Base-by-base conservation (phyloP, 83 land plant genomes). In the Picea abies region DNA sequence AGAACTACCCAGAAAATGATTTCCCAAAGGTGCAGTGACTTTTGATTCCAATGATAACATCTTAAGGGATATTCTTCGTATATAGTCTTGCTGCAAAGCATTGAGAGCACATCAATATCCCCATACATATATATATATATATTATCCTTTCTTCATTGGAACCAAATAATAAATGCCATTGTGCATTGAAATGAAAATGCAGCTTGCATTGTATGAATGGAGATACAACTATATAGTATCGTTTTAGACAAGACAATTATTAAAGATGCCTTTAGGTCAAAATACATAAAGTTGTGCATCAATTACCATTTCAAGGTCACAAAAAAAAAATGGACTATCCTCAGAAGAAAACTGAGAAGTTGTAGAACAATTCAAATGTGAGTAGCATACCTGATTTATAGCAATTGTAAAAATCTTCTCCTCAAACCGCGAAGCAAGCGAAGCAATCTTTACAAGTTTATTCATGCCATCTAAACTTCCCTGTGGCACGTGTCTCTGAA, bases 41-140 rank as follows among this genome's bases (percentile, higher is more conserved):
- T 16, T 65, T 23, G 25, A 5, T 16, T 65, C 68, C 17, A 96
- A 86, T 56, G 96, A 85, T 10, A 92, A 89, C 96, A 96, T 89
- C 86, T 96, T 96, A 71, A 96, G 56, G 56, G 96, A 96, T 79
- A 95, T 91, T 84, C 82, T 96, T 39, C 91, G 81, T 15, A 92
- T 84, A 86, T 96, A 96, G 82, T 96, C 95, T 83, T 91, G 84
- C 98, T 96, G 93, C 35, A 78, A 83, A 63, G 64, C 16, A 71
- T 10, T 16, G 19, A 62, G 15, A 49, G n/a, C 17, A 11, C 70
- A 79, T 39, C 16, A 62, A 39, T 37, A 25, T 49, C 56, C 68
- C 22, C 49, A 65, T 22, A 23, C 29, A 60, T 4, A 32, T 2
- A 56, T 56, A 25, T 20, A 32, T 32, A n/a, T n/a, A n/a, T n/a